Evolutionary conservation across 2,329 filamentous ascomycete genomes (phyloP).

Genomic region (Neofusicoccum parvum): DNA sequence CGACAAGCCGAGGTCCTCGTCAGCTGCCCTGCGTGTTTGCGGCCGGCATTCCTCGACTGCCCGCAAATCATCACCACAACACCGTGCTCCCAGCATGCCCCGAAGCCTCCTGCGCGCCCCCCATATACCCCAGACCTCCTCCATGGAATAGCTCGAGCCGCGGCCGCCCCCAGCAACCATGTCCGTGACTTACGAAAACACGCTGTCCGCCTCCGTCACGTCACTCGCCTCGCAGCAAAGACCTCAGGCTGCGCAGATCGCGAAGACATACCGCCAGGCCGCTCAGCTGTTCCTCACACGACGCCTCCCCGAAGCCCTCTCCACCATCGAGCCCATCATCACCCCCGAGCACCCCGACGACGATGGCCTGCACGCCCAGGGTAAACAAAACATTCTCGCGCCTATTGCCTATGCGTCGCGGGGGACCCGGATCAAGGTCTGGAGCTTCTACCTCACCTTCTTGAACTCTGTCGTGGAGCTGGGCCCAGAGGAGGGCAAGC

Average conservation of each 20-base stretch:
- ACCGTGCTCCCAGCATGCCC: conserved; percentile 13
- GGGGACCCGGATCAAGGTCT: conserved; percentile 88
- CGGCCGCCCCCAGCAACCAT: conserved; percentile 30
- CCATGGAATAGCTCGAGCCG: conserved; percentile 42
- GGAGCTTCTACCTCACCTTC: conserved; percentile 94
- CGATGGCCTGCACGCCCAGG: conserved; percentile 23
- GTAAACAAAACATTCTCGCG: conserved; percentile 48
- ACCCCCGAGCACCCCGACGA: conserved; percentile 48
- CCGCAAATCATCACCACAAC: conserved; percentile 20
- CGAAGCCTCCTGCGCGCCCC: conserved; percentile 10
- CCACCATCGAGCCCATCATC: conserved; percentile 81
- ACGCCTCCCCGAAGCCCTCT: conserved; percentile 84
- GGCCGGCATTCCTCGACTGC: conserved; percentile 17
- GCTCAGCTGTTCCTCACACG: conserved; percentile 94
- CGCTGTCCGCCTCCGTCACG: conserved; percentile 68
- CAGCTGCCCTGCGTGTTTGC: conserved; percentile 7
- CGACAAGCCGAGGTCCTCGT: conserved; percentile 18
- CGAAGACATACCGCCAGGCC: conserved; percentile 90
- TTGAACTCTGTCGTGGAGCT: conserved; percentile 89
- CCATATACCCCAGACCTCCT: conserved; percentile 35
- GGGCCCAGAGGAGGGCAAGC: conserved; percentile 86
- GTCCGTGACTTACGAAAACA: conserved; percentile 55
- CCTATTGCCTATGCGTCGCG: conserved; percentile 79
- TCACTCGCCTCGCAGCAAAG: conserved; percentile 66
- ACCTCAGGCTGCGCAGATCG: conserved; percentile 68